Evolutionary conservation across 23 red algal species (phyloP).

Genomic region (Gracilariopsis chorda): DNA sequence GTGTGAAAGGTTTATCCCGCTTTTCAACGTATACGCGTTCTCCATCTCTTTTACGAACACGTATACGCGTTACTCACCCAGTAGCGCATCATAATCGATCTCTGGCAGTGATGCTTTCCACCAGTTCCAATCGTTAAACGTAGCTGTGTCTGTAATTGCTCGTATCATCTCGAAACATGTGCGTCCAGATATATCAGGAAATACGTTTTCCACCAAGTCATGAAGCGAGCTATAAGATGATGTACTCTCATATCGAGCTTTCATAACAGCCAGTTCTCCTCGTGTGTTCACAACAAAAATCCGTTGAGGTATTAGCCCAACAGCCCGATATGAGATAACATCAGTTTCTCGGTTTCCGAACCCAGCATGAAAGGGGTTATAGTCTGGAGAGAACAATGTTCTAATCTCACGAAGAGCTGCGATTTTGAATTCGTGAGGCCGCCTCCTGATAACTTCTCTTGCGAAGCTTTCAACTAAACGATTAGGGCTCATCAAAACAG

Average conservation of each 20-base stretch:
- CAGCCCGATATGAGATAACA: conserved; percentile 78
- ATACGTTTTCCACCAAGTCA: conserved; percentile 83
- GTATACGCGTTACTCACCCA: conserved; percentile 19
- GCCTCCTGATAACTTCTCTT: conserved; percentile 86
- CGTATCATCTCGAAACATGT: conserved; percentile 28
- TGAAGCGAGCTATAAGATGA: conserved; percentile 70
- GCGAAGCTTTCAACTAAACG: conserved; percentile 89
- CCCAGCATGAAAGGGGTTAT: conserved; percentile 96
- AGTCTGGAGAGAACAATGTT: conserved; percentile 74
- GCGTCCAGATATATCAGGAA: conserved; percentile 78
- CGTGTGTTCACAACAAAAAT: conserved; percentile 90
- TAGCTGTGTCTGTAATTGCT: conserved; percentile 48
- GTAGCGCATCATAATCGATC: conserved; percentile 44
- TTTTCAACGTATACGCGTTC: no score
- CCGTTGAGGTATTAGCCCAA: conserved; percentile 81
- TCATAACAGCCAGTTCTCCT: conserved; percentile 91
- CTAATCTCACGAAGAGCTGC: conserved; percentile 81
- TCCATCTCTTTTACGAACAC: no score
- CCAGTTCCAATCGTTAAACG: conserved; percentile 66
- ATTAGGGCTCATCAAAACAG: conserved; percentile 93
- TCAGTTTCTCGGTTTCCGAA: conserved; percentile 97
- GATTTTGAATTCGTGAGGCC: conserved; percentile 99
- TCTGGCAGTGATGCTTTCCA: conserved; percentile 60
- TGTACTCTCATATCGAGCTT: conserved; percentile 67
- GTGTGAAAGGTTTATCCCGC: no score